These are phyloP conservation scores for Cocos nucifera DNA, from an alignment of 176 grass and related monocot genomes.

Conservation along the genomic window DNA sequence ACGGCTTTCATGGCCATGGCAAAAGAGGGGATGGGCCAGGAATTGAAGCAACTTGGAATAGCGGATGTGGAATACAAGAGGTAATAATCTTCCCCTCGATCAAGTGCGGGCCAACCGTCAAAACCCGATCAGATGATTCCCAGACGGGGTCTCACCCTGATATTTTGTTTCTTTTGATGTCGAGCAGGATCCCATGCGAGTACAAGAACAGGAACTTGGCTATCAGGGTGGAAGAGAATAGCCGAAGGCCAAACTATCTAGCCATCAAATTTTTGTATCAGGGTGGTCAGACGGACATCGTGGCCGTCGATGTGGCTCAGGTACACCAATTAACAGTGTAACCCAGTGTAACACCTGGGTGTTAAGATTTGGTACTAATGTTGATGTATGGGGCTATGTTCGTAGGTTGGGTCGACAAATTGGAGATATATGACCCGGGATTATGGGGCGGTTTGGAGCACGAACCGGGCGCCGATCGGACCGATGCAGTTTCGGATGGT, in stretches of 20 bases:
- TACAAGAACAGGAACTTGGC: conserved; percentile 58
- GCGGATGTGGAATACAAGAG: conserved; percentile 82
- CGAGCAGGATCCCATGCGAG: conserved; percentile 67
- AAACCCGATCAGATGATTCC: too few species aligned
- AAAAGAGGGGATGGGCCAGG: conserved; percentile 31
- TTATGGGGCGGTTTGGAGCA: conserved; percentile 83
- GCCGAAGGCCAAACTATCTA: conserved; percentile 33
- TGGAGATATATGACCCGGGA: conserved; percentile 82
- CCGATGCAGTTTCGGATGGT: conserved; percentile 81
- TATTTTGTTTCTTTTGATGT: background rate
- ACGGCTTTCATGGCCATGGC: conserved; percentile 75
- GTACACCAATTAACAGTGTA: conserved; percentile 16
- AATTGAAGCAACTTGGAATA: conserved; percentile 26
- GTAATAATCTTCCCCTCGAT: conserved; percentile 7
- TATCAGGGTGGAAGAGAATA: conserved; percentile 62
- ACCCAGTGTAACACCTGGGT: too few species aligned
- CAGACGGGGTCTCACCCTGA: too few species aligned
- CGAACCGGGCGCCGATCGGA: conserved; percentile 45
- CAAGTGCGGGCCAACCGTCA: too few species aligned
- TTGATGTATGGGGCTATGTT: too few species aligned
- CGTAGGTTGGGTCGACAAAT: conserved; percentile 52
- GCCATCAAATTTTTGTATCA: conserved; percentile 79
- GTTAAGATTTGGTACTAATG: too few species aligned
- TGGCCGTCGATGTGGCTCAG: conserved; percentile 77
- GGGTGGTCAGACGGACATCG: conserved; percentile 94